Evolutionary conservation across 257 asterid genomes (phyloP), one percentile per base, ranked within the genome.

Genomic region (Thymus mandschuricus): DNA sequence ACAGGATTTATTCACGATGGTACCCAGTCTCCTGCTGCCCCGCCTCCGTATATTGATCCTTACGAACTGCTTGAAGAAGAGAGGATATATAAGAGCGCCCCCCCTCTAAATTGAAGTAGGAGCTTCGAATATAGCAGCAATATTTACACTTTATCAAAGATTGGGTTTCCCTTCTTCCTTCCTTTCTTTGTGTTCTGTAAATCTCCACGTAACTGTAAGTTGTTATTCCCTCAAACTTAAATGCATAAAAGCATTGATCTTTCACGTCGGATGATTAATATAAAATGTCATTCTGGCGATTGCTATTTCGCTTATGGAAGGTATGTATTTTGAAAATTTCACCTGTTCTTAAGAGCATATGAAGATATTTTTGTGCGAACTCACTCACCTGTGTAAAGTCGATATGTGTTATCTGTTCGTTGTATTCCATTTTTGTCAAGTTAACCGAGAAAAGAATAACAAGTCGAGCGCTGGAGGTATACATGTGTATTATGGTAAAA

Each of bases 41-140:
- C 80, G 27, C 95, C 95, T 4, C 88, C 73, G 51, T 91, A 89
- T 27, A 52, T 89, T 11, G 96, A 91, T 83, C 97, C 99, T 4
- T 91, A 91, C 65, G 86, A 60, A 44, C 86, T 94, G 57, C 96
- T 91, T 46, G 96, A 89, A 86, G 96, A 87, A 65, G 86, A 87
- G 49, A 85, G 88, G 84, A 86, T 89, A 60, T 87, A 90, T 9
- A 75, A 80, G 74, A 74, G 81, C 30, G 93, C 95, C 13, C 94
- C 96, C 63, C 89, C 68, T 66, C 86, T 84, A 60, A 83, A 87
- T 49, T 86, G 89, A 87, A 79, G 60, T 12, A 46, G 51, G 34
- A 69, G 44, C 65, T 15, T 69, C 28, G 4, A 76, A 79, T 76
- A 60, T 78, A 80, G 78, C 76, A 77, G 54, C 70, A 38, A 38